A percentile compares a stretch with the other conserved stretches of the same genome.
Evolutionary conservation across 352 stramenopile species (phyloP).

Genomic region (Phytopythium aichiense): DNA sequence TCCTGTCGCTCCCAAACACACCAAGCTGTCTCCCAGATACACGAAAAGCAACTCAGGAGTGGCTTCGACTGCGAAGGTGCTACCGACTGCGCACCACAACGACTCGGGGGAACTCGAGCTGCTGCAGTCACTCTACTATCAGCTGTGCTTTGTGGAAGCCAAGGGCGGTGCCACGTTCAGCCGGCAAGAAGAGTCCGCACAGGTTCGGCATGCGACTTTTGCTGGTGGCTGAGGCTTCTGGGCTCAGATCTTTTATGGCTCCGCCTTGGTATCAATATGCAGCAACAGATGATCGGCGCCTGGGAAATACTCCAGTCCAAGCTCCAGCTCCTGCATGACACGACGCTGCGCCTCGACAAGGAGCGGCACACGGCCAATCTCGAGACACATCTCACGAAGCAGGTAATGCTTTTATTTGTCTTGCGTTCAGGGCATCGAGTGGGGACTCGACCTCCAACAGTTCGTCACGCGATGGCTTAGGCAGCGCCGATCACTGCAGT

Average conservation of each 20-base stretch:
- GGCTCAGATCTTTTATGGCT: neutral
- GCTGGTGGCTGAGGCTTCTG: neutral
- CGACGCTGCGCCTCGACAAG: conserved; percentile 29
- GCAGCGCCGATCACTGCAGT: conserved; percentile 15
- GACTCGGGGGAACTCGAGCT: conserved; percentile 40
- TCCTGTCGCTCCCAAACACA: neutral
- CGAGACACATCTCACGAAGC: conserved; percentile 23
- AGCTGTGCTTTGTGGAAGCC: conserved; percentile 46
- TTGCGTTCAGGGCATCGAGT: too few relatives aligned
- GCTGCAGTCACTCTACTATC: conserved; percentile 43
- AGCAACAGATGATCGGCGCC: conserved; percentile 41
- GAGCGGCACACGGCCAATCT: conserved; percentile 24
- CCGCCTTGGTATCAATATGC: neutral
- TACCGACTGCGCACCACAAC: neutral
- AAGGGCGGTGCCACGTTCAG: conserved; percentile 30
- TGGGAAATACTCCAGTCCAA: conserved; percentile 49
- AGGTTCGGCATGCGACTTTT: conserved; percentile 19
- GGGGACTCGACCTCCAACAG: too few relatives aligned
- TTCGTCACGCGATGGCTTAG: neutral
- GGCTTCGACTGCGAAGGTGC: neutral
- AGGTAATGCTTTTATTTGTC: too few relatives aligned
- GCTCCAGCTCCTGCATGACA: conserved; percentile 43
- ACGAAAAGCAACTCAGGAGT: neutral
- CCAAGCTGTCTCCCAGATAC: neutral
- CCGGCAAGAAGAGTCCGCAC: conserved; percentile 37